Evolutionary conservation across 169 alveolate species (phyloP).

Genomic region (Plasmodium falciparum): DNA sequence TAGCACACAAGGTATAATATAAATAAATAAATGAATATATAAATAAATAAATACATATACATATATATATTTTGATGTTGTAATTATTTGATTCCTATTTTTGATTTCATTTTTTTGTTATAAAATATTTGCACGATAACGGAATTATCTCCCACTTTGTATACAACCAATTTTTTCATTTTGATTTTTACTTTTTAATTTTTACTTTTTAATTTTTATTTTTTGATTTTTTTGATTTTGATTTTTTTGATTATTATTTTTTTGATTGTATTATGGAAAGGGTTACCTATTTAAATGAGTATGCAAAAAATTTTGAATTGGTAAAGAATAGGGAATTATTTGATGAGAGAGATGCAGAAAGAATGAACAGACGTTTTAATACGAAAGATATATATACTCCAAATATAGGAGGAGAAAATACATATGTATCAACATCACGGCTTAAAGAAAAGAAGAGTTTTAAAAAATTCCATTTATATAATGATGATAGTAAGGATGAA

Average conservation of each 20-base stretch:
- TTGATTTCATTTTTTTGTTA: background rate
- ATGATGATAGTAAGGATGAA: slow-evolving; percentile 23
- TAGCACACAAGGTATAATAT: background rate
- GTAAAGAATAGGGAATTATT: background rate
- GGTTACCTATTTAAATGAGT: slow-evolving; percentile 24
- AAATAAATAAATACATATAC: background rate
- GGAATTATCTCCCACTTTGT: too few species aligned
- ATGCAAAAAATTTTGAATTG: slow-evolving; percentile 16
- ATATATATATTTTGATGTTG: background rate
- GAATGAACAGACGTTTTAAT: background rate
- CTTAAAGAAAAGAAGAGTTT: slow-evolving; percentile 20
- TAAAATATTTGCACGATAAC: background rate
- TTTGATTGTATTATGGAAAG: slow-evolving; percentile 31
- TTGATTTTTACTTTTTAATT: background rate
- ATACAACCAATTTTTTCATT: too few species aligned
- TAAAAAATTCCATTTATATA: slow-evolving; percentile 23
- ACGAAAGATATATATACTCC: slow-evolving; percentile 18
- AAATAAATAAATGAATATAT: background rate
- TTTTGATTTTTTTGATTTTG: background rate
- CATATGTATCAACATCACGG: slow-evolving; percentile 4
- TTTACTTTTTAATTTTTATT: background rate
- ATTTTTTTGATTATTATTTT: background rate
- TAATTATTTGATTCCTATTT: background rate
- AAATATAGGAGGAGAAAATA: slow-evolving; percentile 20
- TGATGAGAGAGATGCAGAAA: slow-evolving; percentile 12